Percentiles rank a stretch among this genome's conserved stretches.
phyloP scores from a whole-genome alignment of 2,329 filamentous ascomycete genomes.

The Xylaria sp. region DNA sequence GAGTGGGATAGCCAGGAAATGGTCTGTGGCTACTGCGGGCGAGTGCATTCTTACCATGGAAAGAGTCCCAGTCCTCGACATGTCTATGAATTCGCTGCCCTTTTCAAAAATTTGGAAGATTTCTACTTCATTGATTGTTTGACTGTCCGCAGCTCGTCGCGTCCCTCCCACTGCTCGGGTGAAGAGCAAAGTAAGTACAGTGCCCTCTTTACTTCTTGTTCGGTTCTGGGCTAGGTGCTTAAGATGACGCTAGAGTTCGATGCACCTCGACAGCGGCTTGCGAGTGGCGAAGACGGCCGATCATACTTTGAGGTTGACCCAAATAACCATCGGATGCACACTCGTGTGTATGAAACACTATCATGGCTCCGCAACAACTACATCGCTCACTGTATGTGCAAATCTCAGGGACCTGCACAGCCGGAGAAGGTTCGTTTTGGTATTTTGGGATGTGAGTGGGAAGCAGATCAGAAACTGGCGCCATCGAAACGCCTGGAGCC shows the following conservation, averaged over 20 bases:
- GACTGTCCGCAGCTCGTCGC: slow-evolving; percentile 41
- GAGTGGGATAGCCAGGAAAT: slow-evolving; percentile 46
- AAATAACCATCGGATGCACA: slow-evolving; percentile 45
- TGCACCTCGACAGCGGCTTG: slow-evolving; percentile 35
- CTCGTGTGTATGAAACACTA: slow-evolving; percentile 44
- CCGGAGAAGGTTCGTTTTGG: slow-evolving; percentile 49
- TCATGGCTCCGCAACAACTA: slow-evolving; percentile 49
- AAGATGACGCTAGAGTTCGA: slow-evolving; percentile 16
- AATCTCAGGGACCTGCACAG: slow-evolving; percentile 39
- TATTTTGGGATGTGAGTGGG: slow-evolving; percentile 51
- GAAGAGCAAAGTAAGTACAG: slow-evolving; percentile 27
- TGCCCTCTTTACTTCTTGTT: neutral
- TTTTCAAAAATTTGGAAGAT: slow-evolving; percentile 49
- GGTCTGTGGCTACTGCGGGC: slow-evolving; percentile 45
- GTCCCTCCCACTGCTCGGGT: neutral
- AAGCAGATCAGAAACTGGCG: slow-evolving; percentile 27
- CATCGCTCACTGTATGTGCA: slow-evolving; percentile 45
- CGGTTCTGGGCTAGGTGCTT: slow-evolving; percentile 7
- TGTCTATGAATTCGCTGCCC: slow-evolving; percentile 51
- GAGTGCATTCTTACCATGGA: slow-evolving; percentile 37
- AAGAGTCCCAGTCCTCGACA: slow-evolving; percentile 46
- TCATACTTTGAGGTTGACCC: slow-evolving; percentile 44
- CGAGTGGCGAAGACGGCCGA: slow-evolving; percentile 35
- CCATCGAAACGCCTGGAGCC: slow-evolving; percentile 21
- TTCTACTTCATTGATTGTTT: slow-evolving; percentile 54